Percentiles rank a stretch among this genome's conserved stretches.
phyloP scores from a whole-genome alignment of 1,284 basidiomycete genomes.

The Tylopilus orsonianus region DNA sequence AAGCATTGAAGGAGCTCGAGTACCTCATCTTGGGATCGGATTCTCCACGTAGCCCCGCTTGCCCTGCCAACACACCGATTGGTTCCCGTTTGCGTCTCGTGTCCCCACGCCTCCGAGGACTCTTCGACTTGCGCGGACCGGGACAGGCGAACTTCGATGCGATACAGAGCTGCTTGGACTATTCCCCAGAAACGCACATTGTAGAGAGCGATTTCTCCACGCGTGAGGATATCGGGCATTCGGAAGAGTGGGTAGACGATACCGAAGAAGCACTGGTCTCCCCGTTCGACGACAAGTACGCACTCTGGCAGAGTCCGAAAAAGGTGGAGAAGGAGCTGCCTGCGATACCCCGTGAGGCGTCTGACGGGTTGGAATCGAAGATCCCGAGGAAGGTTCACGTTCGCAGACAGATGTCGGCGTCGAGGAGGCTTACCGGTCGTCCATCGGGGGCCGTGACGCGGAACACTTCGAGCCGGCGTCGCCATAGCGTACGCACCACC shows the following conservation, averaged over 20 bases:
- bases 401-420: constrained; percentile 16
- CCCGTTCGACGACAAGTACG: constrained; percentile 30
- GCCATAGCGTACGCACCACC: constrained; percentile 16
- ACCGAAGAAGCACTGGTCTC: constrained; percentile 25
- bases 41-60: constrained; percentile 19
- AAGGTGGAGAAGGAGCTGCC: constrained; percentile 22
- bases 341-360: constrained; percentile 6
- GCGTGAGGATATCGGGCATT: constrained; percentile 7
- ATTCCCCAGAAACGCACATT: constrained; percentile 21
- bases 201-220: constrained; percentile 6
- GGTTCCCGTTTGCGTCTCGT: constrained; percentile 13
- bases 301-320: constrained; percentile 6
- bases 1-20: constrained; percentile 29
- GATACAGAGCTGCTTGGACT: constrained; percentile 27
- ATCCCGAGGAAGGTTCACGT: constrained; percentile 23
- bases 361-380: constrained; percentile 10
- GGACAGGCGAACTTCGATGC: constrained; percentile 24
- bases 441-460: constrained; percentile 1
- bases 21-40: constrained; percentile 22
- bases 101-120: constrained; percentile 32
- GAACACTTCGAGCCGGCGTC: constrained; percentile 13
- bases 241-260: constrained; percentile 29
- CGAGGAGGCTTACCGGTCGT: constrained; percentile 9
- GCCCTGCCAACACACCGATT: constrained; percentile 28
- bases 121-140: constrained; percentile 32